A percentile compares a stretch with the other conserved stretches of the same genome.
Conservation (phyloP, 2,329 filamentous ascomycete species). For the Epichloe coenophiala region DNA sequence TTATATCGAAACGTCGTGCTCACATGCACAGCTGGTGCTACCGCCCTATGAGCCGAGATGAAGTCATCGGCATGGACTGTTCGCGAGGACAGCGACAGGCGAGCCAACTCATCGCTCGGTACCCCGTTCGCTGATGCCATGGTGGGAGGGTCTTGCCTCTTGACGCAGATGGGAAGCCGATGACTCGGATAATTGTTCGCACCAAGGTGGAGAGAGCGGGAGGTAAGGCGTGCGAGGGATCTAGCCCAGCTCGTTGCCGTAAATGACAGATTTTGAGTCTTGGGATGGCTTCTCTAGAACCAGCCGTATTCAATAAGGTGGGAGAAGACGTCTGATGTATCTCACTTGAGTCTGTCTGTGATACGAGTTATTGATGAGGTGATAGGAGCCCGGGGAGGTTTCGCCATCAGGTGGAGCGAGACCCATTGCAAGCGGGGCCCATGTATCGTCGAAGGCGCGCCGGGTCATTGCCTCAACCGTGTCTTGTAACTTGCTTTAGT, state of each 20-base stretch:
- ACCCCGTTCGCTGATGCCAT: constrained; percentile 2
- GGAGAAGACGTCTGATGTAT: too few species aligned
- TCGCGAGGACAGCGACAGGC: constrained; percentile 46
- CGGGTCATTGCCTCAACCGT: not conserved
- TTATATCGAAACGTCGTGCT: constrained; percentile 84
- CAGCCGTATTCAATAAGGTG: too few species aligned
- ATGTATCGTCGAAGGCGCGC: not conserved
- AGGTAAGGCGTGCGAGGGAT: too few species aligned
- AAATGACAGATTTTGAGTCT: too few species aligned
- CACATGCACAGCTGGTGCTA: constrained; percentile 80
- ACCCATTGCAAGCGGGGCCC: not conserved
- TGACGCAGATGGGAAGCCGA: not conserved
- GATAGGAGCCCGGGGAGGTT: not conserved
- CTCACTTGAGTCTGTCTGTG: too few species aligned
- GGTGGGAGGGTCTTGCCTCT: not conserved
- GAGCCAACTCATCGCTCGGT: constrained; percentile 7
- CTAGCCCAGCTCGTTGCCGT: too few species aligned
- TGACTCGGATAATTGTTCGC: not conserved
- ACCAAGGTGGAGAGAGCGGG: not conserved
- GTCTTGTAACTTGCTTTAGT: not conserved
- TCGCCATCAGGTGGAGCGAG: not conserved
- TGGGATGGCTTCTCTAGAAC: not conserved
- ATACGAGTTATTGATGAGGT: not conserved
- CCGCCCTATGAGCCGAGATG: constrained; percentile 60
- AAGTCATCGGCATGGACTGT: constrained; percentile 74